These are phyloP conservation scores for Begonia peltatifolia DNA, from an alignment of 306 rosid species.

Conservation along the genomic window DNA sequence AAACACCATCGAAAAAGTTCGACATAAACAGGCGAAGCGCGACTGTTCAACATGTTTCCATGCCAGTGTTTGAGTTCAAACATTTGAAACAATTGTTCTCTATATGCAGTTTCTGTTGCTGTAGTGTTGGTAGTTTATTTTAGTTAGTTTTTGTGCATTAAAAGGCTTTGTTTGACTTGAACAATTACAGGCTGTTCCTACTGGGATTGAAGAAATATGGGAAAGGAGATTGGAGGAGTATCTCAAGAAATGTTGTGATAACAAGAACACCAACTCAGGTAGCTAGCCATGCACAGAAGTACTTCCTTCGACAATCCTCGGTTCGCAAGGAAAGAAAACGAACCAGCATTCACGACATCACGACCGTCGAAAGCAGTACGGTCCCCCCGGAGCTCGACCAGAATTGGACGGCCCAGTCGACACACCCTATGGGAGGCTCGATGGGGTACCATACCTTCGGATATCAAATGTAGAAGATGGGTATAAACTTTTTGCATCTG, in stretches of 20 bases:
- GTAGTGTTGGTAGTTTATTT: no score
- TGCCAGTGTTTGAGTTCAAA: no score
- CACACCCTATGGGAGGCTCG: background rate
- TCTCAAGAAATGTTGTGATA: conserved; percentile 73
- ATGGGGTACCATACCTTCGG: conserved; percentile 15
- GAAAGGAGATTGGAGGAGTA: conserved; percentile 89
- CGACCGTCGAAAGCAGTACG: conserved; percentile 22
- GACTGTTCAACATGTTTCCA: no score
- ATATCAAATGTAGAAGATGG: conserved; percentile 16
- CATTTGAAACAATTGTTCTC: no score
- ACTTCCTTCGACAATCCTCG: conserved; percentile 45
- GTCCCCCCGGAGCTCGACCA: no score
- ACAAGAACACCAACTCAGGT: conserved; percentile 47
- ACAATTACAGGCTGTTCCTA: conserved; percentile 43
- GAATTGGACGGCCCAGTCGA: no score
- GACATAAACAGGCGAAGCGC: no score
- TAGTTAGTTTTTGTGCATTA: no score
- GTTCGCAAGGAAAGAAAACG: conserved; percentile 75
- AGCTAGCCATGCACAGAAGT: conserved; percentile 97
- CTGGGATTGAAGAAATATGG: conserved; percentile 55
- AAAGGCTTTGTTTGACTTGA: no score
- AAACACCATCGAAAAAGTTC: no score
- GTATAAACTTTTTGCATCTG: no score
- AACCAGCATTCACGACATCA: conserved; percentile 91
- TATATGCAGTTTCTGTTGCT: no score